Conservation (phyloP, 1,139 yeast species). For the Candida buenavistaensis region DNA sequence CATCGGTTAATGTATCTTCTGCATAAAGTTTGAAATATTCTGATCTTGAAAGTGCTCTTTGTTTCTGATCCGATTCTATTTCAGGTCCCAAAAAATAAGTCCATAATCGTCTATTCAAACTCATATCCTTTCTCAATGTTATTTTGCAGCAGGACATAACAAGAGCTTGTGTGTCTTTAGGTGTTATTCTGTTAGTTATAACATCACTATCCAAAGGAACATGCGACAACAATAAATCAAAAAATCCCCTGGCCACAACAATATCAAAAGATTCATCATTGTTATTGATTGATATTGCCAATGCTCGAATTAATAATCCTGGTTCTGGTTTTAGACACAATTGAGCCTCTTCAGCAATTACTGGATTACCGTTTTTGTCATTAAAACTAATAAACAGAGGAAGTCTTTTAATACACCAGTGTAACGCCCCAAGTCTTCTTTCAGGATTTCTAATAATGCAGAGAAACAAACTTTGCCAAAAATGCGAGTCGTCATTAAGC, state of each 20-base stretch:
- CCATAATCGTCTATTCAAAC: slow-evolving; percentile 90
- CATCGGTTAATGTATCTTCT: slow-evolving; percentile 45
- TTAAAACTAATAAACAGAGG: slow-evolving; percentile 46
- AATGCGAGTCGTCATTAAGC: slow-evolving; percentile 66
- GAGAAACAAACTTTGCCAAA: slow-evolving; percentile 83
- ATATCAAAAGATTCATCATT: slow-evolving; percentile 47
- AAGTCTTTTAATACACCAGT: slow-evolving; percentile 67
- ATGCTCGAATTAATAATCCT: slow-evolving; percentile 73
- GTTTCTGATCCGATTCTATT: slow-evolving; percentile 26
- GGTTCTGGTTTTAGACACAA: slow-evolving; percentile 72
- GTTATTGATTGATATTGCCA: slow-evolving; percentile 64
- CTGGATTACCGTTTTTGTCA: slow-evolving; percentile 11
- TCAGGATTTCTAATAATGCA: slow-evolving; percentile 79
- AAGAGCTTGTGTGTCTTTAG: slow-evolving; percentile 57
- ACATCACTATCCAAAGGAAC: slow-evolving; percentile 65
- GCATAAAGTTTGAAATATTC: slow-evolving; percentile 65
- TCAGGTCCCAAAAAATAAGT: slow-evolving; percentile 86
- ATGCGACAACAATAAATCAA: slow-evolving; percentile 73
- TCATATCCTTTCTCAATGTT: slow-evolving; percentile 84
- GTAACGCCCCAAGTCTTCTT: slow-evolving; percentile 77
- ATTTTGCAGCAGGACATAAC: slow-evolving; percentile 65
- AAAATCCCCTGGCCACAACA: slow-evolving; percentile 83
- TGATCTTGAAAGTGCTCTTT: slow-evolving; percentile 10
- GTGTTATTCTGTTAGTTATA: slow-evolving; percentile 45
- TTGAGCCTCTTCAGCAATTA: slow-evolving; percentile 52